Percentiles rank a stretch among this genome's conserved stretches.
Evolutionary conservation across 371 early-diverging fungal species (phyloP).

Genomic region (Mortierella sp.): DNA sequence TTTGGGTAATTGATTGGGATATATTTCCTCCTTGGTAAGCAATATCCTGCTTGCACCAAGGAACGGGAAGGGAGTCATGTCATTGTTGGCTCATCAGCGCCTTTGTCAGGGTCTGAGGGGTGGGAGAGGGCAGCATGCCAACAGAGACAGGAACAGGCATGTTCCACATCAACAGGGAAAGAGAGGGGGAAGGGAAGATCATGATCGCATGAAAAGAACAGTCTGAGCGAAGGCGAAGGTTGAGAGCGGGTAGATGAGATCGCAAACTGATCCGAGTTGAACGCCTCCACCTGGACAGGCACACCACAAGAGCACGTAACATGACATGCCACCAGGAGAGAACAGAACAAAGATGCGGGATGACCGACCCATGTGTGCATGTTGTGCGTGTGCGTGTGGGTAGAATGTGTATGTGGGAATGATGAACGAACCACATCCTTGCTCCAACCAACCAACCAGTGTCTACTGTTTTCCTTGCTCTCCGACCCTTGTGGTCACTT

Average conservation of each 20-base stretch:
- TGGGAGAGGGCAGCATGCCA: no score
- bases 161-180: no score
- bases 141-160: no score
- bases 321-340: background rate
- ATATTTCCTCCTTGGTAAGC: conserved; percentile 21
- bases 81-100: no score
- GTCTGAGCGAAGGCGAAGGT: background rate
- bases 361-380: background rate
- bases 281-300: background rate
- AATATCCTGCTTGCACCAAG: conserved; percentile 6
- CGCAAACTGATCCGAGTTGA: background rate
- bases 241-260: background rate
- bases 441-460: background rate
- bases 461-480: background rate
- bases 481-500: background rate
- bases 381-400: background rate
- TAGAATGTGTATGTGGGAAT: conserved; percentile 2
- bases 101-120: no score
- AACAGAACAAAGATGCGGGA: background rate
- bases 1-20: conserved; percentile 8
- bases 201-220: background rate
- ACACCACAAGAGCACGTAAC: conserved; percentile 4
- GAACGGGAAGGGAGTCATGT: background rate
- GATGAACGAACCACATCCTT: conserved; percentile 19
- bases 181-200: no score